Conservation (phyloP, 352 stramenopile species). For the Halophytophthora batemanensis region DNA sequence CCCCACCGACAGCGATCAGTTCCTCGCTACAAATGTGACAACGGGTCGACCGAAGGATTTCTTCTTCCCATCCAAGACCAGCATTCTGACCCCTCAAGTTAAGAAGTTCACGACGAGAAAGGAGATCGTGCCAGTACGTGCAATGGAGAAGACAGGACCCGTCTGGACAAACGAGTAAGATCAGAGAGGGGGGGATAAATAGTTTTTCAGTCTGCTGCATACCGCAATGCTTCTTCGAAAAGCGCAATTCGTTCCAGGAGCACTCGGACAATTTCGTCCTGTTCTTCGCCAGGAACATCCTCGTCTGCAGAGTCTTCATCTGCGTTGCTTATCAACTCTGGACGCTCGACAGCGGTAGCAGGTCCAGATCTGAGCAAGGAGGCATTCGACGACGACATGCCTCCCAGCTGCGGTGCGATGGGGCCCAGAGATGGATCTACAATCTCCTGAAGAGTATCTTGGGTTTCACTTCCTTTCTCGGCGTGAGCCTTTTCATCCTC, state of each 20-base stretch:
- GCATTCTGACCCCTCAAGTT: conserved; percentile 52
- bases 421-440: no score
- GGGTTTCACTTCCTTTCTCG: no score
- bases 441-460: no score
- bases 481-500: no score
- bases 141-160: conserved; percentile 40
- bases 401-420: no score
- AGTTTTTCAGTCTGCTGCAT: conserved; percentile 21
- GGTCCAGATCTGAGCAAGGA: no score
- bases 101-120: conserved; percentile 59
- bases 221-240: conserved; percentile 40
- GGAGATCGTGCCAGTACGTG: conserved; percentile 31
- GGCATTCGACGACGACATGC: no score
- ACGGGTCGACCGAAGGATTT: conserved; percentile 53
- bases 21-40: conserved; percentile 28
- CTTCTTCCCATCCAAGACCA: conserved; percentile 52
- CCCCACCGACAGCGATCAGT: conserved; percentile 30
- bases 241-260: conserved; percentile 39
- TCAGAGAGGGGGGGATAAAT: conserved; percentile 1
- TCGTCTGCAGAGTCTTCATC: conserved; percentile 16
- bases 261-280: conserved; percentile 40
- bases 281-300: conserved; percentile 14
- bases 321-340: background rate
- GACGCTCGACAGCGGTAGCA: background rate
- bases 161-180: conserved; percentile 50